These are phyloP conservation scores for Pontederia paniculata DNA, from an alignment of 176 grass and related monocot species.

Conservation along the genomic window DNA sequence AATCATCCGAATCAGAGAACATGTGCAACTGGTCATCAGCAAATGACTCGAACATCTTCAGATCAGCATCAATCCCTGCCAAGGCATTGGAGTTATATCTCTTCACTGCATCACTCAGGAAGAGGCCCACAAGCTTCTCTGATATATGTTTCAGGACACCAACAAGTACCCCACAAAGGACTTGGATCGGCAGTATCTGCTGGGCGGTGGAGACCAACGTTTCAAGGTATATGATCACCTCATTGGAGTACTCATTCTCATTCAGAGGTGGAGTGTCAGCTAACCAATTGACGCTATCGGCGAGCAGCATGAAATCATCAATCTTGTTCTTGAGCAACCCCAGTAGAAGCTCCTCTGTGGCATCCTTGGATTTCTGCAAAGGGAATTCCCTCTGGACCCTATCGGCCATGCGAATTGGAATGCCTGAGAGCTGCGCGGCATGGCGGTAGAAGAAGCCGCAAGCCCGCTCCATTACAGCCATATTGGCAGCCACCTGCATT, in stretches of 20 bases:
- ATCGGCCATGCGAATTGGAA: conserved; percentile 58
- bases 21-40: conserved; percentile 48
- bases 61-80: conserved; percentile 69
- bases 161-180: conserved; percentile 56
- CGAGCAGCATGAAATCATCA: conserved; percentile 59
- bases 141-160: conserved; percentile 70
- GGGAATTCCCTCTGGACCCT: conserved; percentile 66
- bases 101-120: conserved; percentile 76
- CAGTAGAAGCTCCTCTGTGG: conserved; percentile 50
- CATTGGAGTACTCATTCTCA: conserved; percentile 86
- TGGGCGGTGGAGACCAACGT: conserved; percentile 71
- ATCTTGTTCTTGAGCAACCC: conserved; percentile 54
- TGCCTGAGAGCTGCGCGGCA: conserved; percentile 76
- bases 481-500: conserved; percentile 92
- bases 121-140: conserved; percentile 61
- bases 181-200: conserved; percentile 70
- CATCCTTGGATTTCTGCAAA: conserved; percentile 63
- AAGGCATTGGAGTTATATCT: conserved; percentile 78
- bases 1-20: conserved; percentile 47
- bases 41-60: conserved; percentile 83
- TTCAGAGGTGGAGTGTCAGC: conserved; percentile 53
- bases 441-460: conserved; percentile 86
- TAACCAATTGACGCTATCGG: conserved; percentile 82
- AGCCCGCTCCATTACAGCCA: conserved; percentile 92
- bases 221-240: conserved; percentile 88